A percentile compares a stretch with the other conserved stretches of the same genome.
Conservation (phyloP, 2,329 filamentous ascomycete genomes). For the Penicillium olsonii region DNA sequence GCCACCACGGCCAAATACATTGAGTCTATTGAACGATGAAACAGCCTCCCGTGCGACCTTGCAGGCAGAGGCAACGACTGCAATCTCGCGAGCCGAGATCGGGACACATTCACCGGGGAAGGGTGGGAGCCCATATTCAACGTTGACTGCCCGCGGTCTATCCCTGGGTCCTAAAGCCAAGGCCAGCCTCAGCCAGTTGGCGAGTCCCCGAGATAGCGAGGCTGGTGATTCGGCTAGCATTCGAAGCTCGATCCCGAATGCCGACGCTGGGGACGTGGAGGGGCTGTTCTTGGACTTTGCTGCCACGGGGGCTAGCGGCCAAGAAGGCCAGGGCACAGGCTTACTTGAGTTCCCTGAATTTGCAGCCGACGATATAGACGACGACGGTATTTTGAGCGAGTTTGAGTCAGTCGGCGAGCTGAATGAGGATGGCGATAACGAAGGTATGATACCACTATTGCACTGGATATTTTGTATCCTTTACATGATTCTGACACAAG, state of each 20-base stretch:
- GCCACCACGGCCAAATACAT: constrained; percentile 47
- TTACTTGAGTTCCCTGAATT: constrained; percentile 38
- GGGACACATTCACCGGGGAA: constrained; percentile 74
- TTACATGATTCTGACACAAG: constrained; percentile 12
- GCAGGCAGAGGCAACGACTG: constrained; percentile 75
- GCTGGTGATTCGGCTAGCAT: constrained; percentile 53
- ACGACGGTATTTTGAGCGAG: constrained; percentile 68
- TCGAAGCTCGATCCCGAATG: constrained; percentile 53
- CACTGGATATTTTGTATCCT: not conserved
- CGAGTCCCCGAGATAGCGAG: constrained; percentile 52
- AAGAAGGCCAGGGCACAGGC: constrained; percentile 39
- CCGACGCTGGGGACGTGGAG: constrained; percentile 70
- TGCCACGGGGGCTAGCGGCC: constrained; percentile 40
- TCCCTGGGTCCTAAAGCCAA: constrained; percentile 34
- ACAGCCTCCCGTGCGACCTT: constrained; percentile 37
- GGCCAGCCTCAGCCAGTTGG: constrained; percentile 43
- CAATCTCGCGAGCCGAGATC: constrained; percentile 77
- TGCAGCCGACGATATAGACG: constrained; percentile 55
- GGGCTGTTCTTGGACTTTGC: constrained; percentile 76
- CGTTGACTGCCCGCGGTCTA: constrained; percentile 39
- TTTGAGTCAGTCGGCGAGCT: constrained; percentile 71
- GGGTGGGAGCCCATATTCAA: constrained; percentile 66
- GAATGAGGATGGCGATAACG: constrained; percentile 54
- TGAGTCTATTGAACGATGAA: constrained; percentile 39
- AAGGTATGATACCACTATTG: constrained; percentile 48